Conservation (phyloP, 208 protist genomes). For the Leishmania turanica region DNA sequence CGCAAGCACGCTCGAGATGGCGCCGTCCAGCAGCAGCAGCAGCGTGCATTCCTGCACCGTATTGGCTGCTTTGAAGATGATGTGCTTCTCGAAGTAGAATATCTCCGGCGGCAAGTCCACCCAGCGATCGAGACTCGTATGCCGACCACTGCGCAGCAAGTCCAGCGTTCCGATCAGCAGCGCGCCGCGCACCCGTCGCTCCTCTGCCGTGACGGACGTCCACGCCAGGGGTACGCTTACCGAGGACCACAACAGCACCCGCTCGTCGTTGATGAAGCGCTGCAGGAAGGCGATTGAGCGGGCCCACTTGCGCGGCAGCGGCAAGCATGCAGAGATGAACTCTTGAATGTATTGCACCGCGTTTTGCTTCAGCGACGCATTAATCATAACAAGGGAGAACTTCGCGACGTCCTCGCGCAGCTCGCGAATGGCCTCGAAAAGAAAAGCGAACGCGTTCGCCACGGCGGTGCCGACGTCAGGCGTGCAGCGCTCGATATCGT, state of each 20-base stretch:
- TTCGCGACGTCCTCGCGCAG: constrained; percentile 69
- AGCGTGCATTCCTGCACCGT: constrained; percentile 77
- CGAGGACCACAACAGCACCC: constrained; percentile 44
- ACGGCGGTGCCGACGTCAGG: constrained; percentile 70
- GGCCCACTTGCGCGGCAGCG: constrained; percentile 49
- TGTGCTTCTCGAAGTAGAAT: constrained; percentile 82
- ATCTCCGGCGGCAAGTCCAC: constrained; percentile 65
- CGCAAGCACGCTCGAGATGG: constrained; percentile 66
- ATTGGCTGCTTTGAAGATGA: constrained; percentile 82
- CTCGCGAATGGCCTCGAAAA: constrained; percentile 60
- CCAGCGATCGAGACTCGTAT: constrained; percentile 65
- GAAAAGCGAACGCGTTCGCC: constrained; percentile 63
- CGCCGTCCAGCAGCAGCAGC: constrained; percentile 68
- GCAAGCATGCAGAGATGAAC: constrained; percentile 67
- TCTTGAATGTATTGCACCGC: constrained; percentile 73
- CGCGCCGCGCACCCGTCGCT: constrained; percentile 63
- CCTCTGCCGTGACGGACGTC: constrained; percentile 37
- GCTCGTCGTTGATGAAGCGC: constrained; percentile 43
- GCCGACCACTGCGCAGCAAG: constrained; percentile 58
- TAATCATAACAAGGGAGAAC: constrained; percentile 69
- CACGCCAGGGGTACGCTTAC: constrained; percentile 31
- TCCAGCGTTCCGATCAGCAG: constrained; percentile 60
- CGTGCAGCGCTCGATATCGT: constrained; percentile 43
- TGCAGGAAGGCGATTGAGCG: constrained; percentile 67
- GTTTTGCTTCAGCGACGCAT: constrained; percentile 55